Percentiles rank a stretch among this genome's conserved stretches.
Evolutionary conservation across 768 basidiomycete genomes (phyloP).

Genomic region (Cystofilobasidium capitatum): DNA sequence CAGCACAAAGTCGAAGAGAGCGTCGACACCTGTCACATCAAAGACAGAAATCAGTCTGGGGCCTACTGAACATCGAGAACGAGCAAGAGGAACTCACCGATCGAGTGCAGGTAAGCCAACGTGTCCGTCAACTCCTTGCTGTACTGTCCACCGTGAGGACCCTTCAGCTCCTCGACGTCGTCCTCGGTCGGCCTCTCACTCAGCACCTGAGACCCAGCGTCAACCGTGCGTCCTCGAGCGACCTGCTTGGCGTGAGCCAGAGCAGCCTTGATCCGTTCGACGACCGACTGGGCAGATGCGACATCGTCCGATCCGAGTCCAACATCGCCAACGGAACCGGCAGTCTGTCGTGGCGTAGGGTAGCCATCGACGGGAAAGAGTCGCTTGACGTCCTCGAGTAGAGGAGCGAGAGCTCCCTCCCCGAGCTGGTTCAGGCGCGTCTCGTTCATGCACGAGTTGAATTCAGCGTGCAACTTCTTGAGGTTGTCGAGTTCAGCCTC

Average conservation of each 20-base stretch:
- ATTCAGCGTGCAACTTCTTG: slow-evolving; percentile 48
- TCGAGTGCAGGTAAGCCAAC: slow-evolving; percentile 74
- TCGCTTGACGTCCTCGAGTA: slow-evolving; percentile 51
- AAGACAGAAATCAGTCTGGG: neutral
- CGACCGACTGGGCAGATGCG: neutral
- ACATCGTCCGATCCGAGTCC: neutral
- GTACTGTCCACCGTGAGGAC: slow-evolving; percentile 30
- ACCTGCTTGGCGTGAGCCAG: neutral
- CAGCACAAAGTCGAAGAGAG: slow-evolving; percentile 67
- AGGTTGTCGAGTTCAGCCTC: slow-evolving; percentile 50
- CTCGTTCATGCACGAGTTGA: slow-evolving; percentile 73
- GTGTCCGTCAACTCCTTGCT: slow-evolving; percentile 61
- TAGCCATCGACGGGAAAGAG: slow-evolving; percentile 15
- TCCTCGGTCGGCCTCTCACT: slow-evolving; percentile 24
- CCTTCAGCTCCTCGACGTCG: slow-evolving; percentile 13
- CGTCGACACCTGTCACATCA: slow-evolving; percentile 70
- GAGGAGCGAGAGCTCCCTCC: slow-evolving; percentile 55
- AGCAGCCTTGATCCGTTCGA: neutral
- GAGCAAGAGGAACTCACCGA: slow-evolving; percentile 47
- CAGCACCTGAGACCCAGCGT: slow-evolving; percentile 32
- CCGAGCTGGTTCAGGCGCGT: slow-evolving; percentile 62
- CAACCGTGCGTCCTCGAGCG: slow-evolving; percentile 26
- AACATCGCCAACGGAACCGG: neutral
- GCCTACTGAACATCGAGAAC: neutral
- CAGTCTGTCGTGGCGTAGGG: slow-evolving; percentile 22